Conservation (phyloP, 345 rosid genomes). For the Rhizophora mangle region DNA sequence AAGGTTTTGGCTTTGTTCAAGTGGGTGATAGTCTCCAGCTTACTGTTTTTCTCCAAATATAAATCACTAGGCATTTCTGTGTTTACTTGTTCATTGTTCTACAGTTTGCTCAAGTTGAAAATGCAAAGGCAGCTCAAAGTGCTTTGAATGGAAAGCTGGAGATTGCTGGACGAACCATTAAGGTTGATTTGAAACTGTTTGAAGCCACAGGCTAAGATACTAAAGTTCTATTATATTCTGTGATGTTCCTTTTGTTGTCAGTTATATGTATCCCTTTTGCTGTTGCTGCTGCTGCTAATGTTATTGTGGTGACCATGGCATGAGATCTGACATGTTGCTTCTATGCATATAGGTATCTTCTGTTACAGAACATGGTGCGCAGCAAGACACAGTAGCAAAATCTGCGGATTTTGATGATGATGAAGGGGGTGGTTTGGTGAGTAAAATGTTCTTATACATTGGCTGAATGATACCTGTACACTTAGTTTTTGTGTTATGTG, state of each 20-base stretch:
- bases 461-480: background rate
- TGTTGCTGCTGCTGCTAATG: constrained; percentile 1
- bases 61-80: background rate
- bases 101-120: constrained; percentile 90
- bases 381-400: constrained; percentile 69
- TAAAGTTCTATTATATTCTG: background rate
- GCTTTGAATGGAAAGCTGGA: constrained; percentile 88
- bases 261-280: background rate
- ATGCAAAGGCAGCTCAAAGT: constrained; percentile 83
- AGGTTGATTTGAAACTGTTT: constrained; percentile 42
- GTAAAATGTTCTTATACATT: constrained; percentile 20
- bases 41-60: constrained; percentile 1
- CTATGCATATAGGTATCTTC: constrained; percentile 59
- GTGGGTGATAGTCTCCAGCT: constrained; percentile 40
- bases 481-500: background rate
- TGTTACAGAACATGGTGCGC: constrained; percentile 78
- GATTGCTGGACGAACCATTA: constrained; percentile 81
- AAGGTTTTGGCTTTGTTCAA: constrained; percentile 96
- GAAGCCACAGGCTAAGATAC: background rate
- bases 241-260: background rate
- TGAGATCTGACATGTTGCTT: constrained; percentile 12
- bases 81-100: constrained; percentile 7
- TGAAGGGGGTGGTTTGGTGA: constrained; percentile 94
- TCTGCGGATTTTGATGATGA: constrained; percentile 96
- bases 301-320: background rate